Conservation (phyloP, 208 protist species). For the Leishmania aethiopica region DNA sequence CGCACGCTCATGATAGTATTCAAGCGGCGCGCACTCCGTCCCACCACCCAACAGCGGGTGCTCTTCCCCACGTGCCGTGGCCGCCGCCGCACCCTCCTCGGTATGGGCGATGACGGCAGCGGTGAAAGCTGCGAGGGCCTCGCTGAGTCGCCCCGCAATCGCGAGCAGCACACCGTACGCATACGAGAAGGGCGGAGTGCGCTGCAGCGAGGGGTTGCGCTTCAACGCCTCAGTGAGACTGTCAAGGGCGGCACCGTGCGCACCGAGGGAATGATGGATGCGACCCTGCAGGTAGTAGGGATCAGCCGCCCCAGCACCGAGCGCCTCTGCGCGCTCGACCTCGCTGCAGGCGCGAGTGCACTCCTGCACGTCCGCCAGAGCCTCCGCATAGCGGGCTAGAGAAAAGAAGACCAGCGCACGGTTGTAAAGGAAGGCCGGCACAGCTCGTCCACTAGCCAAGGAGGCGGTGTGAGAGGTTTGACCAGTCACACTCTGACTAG, state of each 20-base stretch:
- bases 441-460: constrained; percentile 23
- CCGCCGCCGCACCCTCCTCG: background rate
- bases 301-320: constrained; percentile 28
- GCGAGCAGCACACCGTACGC: constrained; percentile 55
- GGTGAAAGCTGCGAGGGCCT: constrained; percentile 49
- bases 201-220: constrained; percentile 41
- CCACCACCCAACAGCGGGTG: too few relatives aligned
- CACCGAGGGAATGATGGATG: constrained; percentile 65
- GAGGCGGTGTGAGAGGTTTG: background rate
- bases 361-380: constrained; percentile 40
- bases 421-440: constrained; percentile 48
- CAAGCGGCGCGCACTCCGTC: background rate
- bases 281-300: constrained; percentile 83
- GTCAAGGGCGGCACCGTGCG: constrained; percentile 49
- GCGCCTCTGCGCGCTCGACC: background rate
- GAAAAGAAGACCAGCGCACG: constrained; percentile 49
- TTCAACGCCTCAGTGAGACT: constrained; percentile 61
- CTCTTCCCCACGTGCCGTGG: background rate
- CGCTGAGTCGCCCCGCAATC: constrained; percentile 23
- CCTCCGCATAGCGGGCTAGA: constrained; percentile 46
- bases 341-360: constrained; percentile 33
- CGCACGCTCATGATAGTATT: constrained; percentile 84
- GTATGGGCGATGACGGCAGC: constrained; percentile 44
- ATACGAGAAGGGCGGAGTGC: constrained; percentile 50
- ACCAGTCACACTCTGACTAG: background rate